Percentiles rank a stretch among this genome's conserved stretches.
phyloP scores from a whole-genome alignment of 345 rosid species.

The Nephelium lappaceum region DNA sequence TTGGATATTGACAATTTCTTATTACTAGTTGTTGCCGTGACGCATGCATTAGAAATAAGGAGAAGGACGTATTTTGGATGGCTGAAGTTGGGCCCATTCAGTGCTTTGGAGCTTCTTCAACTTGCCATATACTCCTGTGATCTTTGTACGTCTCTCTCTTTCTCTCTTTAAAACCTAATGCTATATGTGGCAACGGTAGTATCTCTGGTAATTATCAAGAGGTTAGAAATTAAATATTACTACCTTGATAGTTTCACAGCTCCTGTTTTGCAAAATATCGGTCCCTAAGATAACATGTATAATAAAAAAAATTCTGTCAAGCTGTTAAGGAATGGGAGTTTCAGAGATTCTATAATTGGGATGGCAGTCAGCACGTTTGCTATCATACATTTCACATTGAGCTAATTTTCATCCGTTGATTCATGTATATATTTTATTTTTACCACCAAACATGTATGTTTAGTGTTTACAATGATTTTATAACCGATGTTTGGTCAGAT shows the following conservation, averaged over 20 bases:
- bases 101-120: background rate
- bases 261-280: background rate
- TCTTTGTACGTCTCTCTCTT: background rate
- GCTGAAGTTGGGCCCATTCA: background rate
- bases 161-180: background rate
- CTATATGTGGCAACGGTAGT: background rate
- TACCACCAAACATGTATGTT: too few species aligned
- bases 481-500: too few species aligned
- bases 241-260: background rate
- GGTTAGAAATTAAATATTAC: background rate
- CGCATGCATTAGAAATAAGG: background rate
- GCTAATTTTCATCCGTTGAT: too few species aligned
- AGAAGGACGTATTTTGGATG: background rate
- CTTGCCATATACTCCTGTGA: background rate
- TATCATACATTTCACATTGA: too few species aligned
- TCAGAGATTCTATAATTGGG: too few species aligned
- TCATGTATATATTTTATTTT: too few species aligned
- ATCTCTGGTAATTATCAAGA: background rate
- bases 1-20: constrained; percentile 1
- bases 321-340: too few species aligned
- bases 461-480: too few species aligned
- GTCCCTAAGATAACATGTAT: too few species aligned
- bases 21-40: background rate
- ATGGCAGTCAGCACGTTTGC: too few species aligned
- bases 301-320: too few species aligned